Percentiles rank a stretch among this genome's conserved stretches.
Evolutionary conservation across 208 protist genomes (phyloP).

Genomic region (Borovskyia barvae): DNA sequence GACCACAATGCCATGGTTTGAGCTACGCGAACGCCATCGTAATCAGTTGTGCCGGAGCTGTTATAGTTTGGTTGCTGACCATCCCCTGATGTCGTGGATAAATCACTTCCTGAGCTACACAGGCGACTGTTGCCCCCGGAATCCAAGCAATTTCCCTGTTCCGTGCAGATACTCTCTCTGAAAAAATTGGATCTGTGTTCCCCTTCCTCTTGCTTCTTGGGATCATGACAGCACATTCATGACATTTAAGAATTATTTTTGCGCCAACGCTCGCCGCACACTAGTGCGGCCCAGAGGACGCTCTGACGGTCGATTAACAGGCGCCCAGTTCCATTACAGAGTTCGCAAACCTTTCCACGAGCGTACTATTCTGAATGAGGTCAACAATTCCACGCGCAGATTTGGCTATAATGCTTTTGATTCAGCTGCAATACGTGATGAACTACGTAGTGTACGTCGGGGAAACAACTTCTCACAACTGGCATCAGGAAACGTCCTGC

Average conservation of each 20-base stretch:
- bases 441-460: slow-evolving; percentile 2
- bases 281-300: slow-evolving; percentile 28
- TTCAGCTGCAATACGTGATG: slow-evolving; percentile 7
- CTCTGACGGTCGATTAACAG: slow-evolving; percentile 29
- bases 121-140: no score
- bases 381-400: not conserved
- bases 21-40: no score
- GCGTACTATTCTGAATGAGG: slow-evolving; percentile 16
- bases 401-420: slow-evolving; percentile 33
- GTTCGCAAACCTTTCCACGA: slow-evolving; percentile 42
- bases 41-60: no score
- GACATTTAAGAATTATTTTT: slow-evolving; percentile 56
- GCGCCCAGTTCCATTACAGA: slow-evolving; percentile 26
- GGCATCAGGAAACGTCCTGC: slow-evolving; percentile 21
- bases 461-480: slow-evolving; percentile 16
- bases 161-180: no score
- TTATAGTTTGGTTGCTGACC: no score
- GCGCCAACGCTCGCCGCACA: slow-evolving; percentile 13
- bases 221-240: slow-evolving; percentile 10
- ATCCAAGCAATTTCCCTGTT: no score
- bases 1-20: no score
- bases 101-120: no score
- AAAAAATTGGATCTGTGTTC: not conserved
- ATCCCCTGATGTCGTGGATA: no score
- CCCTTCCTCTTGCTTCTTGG: not conserved